phyloP scores from a whole-genome alignment of 495 filamentous ascomycete species.

The Pseudomonodictys pantanalensis region DNA sequence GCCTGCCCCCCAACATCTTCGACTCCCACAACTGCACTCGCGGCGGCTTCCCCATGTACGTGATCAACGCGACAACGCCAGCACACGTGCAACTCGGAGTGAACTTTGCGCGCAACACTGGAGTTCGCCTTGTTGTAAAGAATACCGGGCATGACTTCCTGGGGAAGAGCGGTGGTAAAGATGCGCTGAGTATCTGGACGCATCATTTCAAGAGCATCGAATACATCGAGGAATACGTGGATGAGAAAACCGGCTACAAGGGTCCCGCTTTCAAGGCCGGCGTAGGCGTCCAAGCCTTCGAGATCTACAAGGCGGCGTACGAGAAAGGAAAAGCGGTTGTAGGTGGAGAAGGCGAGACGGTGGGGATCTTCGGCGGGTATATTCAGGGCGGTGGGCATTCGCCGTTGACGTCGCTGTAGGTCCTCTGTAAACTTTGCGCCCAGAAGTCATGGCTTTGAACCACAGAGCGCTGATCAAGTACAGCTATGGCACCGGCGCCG shows the following conservation, averaged over 20 bases:
- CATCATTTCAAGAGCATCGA: conserved; percentile 29
- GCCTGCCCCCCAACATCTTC: conserved; percentile 19
- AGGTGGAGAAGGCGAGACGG: conserved; percentile 31
- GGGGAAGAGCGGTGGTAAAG: conserved; percentile 22
- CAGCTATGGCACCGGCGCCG: conserved; percentile 26
- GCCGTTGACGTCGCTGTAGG: conserved; percentile 21
- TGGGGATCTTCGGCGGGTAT: conserved; percentile 31
- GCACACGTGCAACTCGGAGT: conserved; percentile 59
- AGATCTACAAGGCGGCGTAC: conserved; percentile 29
- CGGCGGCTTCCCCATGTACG: conserved; percentile 59
- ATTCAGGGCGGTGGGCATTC: conserved; percentile 31
- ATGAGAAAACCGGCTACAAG: conserved; percentile 18
- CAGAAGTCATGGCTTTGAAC: not conserved
- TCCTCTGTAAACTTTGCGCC: not conserved
- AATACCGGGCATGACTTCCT: conserved; percentile 61
- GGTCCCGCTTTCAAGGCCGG: conserved; percentile 29
- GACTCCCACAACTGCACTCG: conserved; percentile 47
- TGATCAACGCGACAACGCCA: conserved; percentile 56
- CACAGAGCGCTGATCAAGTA: not conserved
- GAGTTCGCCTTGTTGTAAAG: conserved; percentile 60
- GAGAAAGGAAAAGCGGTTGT: conserved; percentile 24
- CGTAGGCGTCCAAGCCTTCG: conserved; percentile 27
- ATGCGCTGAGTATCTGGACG: conserved; percentile 31
- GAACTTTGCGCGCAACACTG: conserved; percentile 60
- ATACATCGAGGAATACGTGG: conserved; percentile 24